phyloP scores from a whole-genome alignment of 495 filamentous ascomycete species.

The Thozetella sp. region DNA sequence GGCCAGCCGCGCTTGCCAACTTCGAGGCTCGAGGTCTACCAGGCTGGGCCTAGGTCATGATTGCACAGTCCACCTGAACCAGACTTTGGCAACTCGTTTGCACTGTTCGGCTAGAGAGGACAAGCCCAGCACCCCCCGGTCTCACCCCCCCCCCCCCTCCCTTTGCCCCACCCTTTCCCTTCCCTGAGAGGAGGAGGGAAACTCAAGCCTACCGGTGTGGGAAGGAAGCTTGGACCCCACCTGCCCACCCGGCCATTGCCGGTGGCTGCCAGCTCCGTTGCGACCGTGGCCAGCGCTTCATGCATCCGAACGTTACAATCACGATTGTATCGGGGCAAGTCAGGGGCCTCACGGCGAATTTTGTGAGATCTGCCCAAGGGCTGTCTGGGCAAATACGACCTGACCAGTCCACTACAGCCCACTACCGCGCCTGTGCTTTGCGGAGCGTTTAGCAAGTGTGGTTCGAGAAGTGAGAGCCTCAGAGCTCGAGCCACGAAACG shows the following conservation, averaged over 20 bases:
- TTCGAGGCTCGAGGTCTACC: neutral
- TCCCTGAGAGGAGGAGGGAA: neutral
- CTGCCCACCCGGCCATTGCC: slow-evolving; percentile 24
- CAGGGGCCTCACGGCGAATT: slow-evolving; percentile 27
- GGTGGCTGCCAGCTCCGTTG: slow-evolving; percentile 30
- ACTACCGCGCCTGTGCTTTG: neutral
- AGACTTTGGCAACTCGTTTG: no score
- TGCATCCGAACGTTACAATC: slow-evolving; percentile 35
- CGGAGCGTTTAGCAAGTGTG: neutral
- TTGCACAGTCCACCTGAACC: slow-evolving; percentile 3
- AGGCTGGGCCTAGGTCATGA: neutral
- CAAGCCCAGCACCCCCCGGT: no score
- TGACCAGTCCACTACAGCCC: slow-evolving; percentile 4
- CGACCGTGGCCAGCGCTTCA: slow-evolving; percentile 20
- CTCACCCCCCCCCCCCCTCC: no score
- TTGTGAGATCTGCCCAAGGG: slow-evolving; percentile 29
- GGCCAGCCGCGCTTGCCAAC: neutral
- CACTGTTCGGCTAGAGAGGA: no score
- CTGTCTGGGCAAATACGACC: slow-evolving; percentile 18
- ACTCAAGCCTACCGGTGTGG: neutral
- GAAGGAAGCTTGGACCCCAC: slow-evolving; percentile 7
- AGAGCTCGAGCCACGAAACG: slow-evolving; percentile 3
- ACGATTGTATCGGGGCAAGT: slow-evolving; percentile 38
- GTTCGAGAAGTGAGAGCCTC: slow-evolving; percentile 1
- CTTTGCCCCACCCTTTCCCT: no score